A percentile compares a stretch with the other conserved stretches of the same genome.
Evolutionary conservation across 495 filamentous ascomycete species (phyloP).

Genomic region (Talaromyces nanjingensis): DNA sequence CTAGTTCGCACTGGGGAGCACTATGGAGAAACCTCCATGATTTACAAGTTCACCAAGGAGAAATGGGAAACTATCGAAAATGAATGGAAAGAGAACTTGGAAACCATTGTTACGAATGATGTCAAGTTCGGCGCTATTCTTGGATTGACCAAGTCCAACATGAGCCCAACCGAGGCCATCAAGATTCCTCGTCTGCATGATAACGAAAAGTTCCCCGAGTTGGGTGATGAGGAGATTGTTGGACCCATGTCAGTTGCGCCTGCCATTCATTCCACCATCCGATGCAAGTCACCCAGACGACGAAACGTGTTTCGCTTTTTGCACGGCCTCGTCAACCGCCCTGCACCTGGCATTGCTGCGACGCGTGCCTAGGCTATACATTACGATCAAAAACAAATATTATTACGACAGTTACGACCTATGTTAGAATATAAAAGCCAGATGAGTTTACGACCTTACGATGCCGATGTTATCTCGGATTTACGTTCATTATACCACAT

Average conservation of each 20-base stretch:
- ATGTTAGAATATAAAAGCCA: background rate
- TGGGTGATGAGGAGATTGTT: slow-evolving; percentile 86
- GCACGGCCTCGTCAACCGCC: slow-evolving; percentile 34
- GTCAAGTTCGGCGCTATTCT: slow-evolving; percentile 44
- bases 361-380: background rate
- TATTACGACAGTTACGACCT: slow-evolving; percentile 6
- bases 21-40: slow-evolving; percentile 77
- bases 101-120: slow-evolving; percentile 34
- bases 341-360: slow-evolving; percentile 14
- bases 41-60: slow-evolving; percentile 69
- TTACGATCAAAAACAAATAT: slow-evolving; percentile 1
- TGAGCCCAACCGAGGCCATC: slow-evolving; percentile 29
- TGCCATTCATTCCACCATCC: slow-evolving; percentile 23
- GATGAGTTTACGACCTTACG: background rate
- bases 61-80: slow-evolving; percentile 78
- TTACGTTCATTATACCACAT: slow-evolving; percentile 3
- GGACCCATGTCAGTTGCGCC: slow-evolving; percentile 68
- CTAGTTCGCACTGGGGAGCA: slow-evolving; percentile 80
- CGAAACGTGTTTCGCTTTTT: slow-evolving; percentile 42
- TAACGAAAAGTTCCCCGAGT: slow-evolving; percentile 77
- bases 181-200: slow-evolving; percentile 57
- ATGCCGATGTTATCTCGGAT: background rate
- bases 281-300: slow-evolving; percentile 29
- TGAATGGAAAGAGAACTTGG: slow-evolving; percentile 60
- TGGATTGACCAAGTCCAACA: slow-evolving; percentile 9